These are phyloP conservation scores for Dactylella cylindrospora DNA, from an alignment of 2,329 filamentous ascomycete species.

Conservation along the genomic window DNA sequence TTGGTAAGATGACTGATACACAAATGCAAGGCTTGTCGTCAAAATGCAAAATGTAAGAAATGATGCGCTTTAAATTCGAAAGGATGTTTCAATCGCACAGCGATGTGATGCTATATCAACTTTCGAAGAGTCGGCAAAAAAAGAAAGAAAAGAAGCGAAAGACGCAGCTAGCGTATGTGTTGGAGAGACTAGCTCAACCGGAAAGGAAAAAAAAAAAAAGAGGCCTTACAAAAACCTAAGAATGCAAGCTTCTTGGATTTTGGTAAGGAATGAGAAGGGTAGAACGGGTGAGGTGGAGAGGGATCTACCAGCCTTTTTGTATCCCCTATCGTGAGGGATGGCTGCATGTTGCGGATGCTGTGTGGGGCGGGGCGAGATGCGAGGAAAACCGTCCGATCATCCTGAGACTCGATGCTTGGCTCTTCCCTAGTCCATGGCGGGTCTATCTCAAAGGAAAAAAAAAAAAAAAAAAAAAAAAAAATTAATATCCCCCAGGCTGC, in stretches of 20 bases:
- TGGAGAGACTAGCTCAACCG: no score
- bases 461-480: no score
- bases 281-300: conserved; percentile 22
- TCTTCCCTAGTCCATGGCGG: no score
- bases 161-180: conserved; percentile 44
- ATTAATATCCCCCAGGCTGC: conserved; percentile 32
- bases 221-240: conserved; percentile 32
- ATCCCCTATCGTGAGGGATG: conserved; percentile 2
- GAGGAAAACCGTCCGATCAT: conserved; percentile 9
- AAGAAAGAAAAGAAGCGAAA: conserved; percentile 27
- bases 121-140: conserved; percentile 12
- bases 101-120: conserved; percentile 25
- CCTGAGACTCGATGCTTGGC: conserved; percentile 19
- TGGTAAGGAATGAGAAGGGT: conserved; percentile 23
- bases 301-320: conserved; percentile 39
- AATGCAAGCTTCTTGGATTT: conserved; percentile 33
- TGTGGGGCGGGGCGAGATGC: conserved; percentile 4
- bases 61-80: no score
- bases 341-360: not conserved
- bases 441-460: no score
- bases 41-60: no score
- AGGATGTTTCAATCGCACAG: conserved; percentile 37
- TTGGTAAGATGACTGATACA: no score
- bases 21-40: no score
- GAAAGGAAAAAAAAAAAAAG: conserved; percentile 19